phyloP scores from a whole-genome alignment of 257 asterid genomes.

The Solanum etuberosum region DNA sequence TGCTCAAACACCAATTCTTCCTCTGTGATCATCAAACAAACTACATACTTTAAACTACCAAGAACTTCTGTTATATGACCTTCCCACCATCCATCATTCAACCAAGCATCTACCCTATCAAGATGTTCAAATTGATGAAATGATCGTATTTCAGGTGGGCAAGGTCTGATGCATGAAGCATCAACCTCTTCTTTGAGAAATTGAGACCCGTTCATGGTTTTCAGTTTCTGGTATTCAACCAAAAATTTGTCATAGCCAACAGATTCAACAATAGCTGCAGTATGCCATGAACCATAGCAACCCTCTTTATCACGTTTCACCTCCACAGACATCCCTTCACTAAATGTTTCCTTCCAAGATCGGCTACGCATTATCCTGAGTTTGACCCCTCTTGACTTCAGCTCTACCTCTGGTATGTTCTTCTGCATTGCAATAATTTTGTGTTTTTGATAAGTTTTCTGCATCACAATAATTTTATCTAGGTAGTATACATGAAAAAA shows the following conservation, averaged over 20 bases:
- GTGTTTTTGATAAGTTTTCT: background rate
- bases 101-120: slow-evolving; percentile 45
- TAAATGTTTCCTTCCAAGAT: slow-evolving; percentile 7
- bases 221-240: slow-evolving; percentile 36
- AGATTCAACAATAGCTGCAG: slow-evolving; percentile 25
- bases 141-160: slow-evolving; percentile 26
- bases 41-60: slow-evolving; percentile 15
- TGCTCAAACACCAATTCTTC: slow-evolving; percentile 25
- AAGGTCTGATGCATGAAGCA: slow-evolving; percentile 24
- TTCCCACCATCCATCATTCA: slow-evolving; percentile 48
- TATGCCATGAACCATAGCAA: slow-evolving; percentile 32
- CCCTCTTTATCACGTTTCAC: slow-evolving; percentile 21
- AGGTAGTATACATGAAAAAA: background rate
- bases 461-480: background rate
- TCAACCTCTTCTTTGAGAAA: slow-evolving; percentile 31
- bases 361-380: slow-evolving; percentile 26
- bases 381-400: slow-evolving; percentile 17
- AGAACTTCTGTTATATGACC: slow-evolving; percentile 24
- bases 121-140: slow-evolving; percentile 20
- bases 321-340: slow-evolving; percentile 43
- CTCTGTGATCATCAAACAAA: slow-evolving; percentile 15
- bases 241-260: slow-evolving; percentile 17
- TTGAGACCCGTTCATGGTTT: slow-evolving; percentile 18
- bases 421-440: slow-evolving; percentile 17
- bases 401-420: slow-evolving; percentile 8